Evolutionary conservation across 169 alveolate species (phyloP).

Genomic region (Eimeria zaria): DNA sequence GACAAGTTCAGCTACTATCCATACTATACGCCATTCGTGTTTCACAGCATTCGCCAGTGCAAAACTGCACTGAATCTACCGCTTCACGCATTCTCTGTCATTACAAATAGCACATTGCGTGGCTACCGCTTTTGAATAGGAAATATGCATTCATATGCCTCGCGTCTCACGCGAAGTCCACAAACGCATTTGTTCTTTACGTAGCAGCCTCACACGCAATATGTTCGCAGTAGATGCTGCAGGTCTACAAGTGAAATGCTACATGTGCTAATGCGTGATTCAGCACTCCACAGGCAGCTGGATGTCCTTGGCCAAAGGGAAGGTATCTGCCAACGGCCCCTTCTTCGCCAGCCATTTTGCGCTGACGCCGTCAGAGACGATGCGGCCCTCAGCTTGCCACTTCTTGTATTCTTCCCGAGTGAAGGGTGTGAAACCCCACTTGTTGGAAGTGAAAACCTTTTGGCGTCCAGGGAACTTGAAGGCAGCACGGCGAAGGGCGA

Average conservation of each 20-base stretch:
- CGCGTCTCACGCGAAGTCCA: not conserved
- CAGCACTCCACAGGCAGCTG: constrained; percentile 71
- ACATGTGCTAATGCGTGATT: not conserved
- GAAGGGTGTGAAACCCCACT: constrained; percentile 99
- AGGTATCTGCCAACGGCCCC: constrained; percentile 83
- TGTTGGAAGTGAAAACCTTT: constrained; percentile 98
- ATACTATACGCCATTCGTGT: no score
- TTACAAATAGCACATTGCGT: not conserved
- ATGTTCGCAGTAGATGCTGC: not conserved
- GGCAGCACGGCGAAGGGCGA: constrained; percentile 99
- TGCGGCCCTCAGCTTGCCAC: constrained; percentile 97
- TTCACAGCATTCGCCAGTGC: not conserved
- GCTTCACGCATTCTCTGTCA: not conserved
- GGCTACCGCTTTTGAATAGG: not conserved
- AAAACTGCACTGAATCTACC: not conserved
- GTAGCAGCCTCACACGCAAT: not conserved
- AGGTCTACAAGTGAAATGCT: not conserved
- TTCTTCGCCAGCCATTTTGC: constrained; percentile 87
- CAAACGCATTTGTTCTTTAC: not conserved
- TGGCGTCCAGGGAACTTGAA: constrained; percentile 99
- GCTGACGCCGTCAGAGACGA: constrained; percentile 89
- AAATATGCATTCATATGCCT: not conserved
- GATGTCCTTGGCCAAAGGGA: constrained; percentile 84
- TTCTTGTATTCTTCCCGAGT: constrained; percentile 97
- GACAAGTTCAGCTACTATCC: no score